phyloP scores from a whole-genome alignment of 2,329 filamentous ascomycete genomes.

The Clonostachys sp. region DNA sequence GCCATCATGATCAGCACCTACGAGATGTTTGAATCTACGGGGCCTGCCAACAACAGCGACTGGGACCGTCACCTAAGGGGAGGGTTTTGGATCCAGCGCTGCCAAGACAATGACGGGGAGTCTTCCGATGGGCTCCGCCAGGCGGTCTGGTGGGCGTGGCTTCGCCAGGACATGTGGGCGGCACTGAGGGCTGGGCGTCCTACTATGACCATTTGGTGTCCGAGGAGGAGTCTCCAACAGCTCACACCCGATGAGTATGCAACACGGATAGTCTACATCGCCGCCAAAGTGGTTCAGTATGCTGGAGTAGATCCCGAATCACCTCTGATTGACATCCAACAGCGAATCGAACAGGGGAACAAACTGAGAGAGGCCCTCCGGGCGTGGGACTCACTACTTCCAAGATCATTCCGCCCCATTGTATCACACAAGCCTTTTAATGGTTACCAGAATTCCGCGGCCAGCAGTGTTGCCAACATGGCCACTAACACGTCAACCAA shows the following conservation, averaged over 20 bases:
- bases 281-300: slow-evolving; percentile 51
- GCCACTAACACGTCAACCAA: not conserved
- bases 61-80: slow-evolving; percentile 59
- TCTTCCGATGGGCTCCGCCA: slow-evolving; percentile 43
- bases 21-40: slow-evolving; percentile 52
- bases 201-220: slow-evolving; percentile 52
- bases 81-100: slow-evolving; percentile 59
- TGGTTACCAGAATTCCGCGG: not conserved
- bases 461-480: not conserved
- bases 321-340: not conserved
- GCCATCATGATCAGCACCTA: slow-evolving; percentile 54
- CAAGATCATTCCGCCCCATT: not conserved
- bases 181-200: slow-evolving; percentile 52
- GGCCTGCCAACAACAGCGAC: slow-evolving; percentile 21
- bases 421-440: not conserved
- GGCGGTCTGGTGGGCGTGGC: slow-evolving; percentile 60
- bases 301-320: slow-evolving; percentile 20
- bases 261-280: slow-evolving; percentile 42
- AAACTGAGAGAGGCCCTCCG: not conserved
- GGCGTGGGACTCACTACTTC: not conserved
- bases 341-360: not conserved
- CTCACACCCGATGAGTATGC: slow-evolving; percentile 47
- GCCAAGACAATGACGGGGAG: slow-evolving; percentile 53
- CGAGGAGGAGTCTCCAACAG: slow-evolving; percentile 36
- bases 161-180: slow-evolving; percentile 58